Percentiles rank a stretch among this genome's conserved stretches.
phyloP scores from a whole-genome alignment of 106 monocot genomes.

The Dendrobium chrysotoxum region DNA sequence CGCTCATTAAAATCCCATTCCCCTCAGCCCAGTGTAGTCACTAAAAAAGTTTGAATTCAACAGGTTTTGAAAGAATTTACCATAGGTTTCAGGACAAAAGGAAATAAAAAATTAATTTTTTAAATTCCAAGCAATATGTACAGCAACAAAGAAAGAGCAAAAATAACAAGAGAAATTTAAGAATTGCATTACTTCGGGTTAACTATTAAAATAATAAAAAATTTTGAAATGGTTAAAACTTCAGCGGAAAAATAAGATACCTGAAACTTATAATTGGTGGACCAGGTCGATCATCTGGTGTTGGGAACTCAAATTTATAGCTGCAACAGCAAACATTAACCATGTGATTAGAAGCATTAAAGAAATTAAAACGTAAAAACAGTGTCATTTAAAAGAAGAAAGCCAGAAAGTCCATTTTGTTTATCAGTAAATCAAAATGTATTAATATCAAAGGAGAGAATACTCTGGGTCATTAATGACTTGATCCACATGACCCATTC shows the following conservation, averaged over 20 bases:
- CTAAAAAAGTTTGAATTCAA: neutral
- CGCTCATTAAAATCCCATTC: neutral
- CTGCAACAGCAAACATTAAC: constrained; percentile 28
- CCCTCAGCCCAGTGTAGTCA: neutral
- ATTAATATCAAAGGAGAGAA: neutral
- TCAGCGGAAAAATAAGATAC: constrained; percentile 25
- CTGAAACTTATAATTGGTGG: constrained; percentile 98
- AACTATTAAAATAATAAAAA: neutral
- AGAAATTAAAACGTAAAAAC: neutral
- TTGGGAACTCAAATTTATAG: constrained; percentile 99
- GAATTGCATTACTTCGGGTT: neutral
- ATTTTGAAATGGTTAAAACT: neutral
- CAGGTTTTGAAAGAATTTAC: neutral
- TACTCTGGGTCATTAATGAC: constrained; percentile 99
- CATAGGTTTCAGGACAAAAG: neutral
- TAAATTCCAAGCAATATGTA: neutral
- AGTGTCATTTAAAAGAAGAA: constrained; percentile 1
- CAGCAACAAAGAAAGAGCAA: neutral
- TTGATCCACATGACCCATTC: constrained; percentile 86
- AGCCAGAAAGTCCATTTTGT: neutral
- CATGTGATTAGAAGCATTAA: neutral
- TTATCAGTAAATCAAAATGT: constrained; percentile 9
- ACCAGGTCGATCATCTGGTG: constrained; percentile 96
- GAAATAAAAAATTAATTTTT: neutral
- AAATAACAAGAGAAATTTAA: neutral